A percentile compares a stretch with the other conserved stretches of the same genome.
Conservation (phyloP, 2,329 filamentous ascomycete genomes). For the Hymenoscyphus scutula region DNA sequence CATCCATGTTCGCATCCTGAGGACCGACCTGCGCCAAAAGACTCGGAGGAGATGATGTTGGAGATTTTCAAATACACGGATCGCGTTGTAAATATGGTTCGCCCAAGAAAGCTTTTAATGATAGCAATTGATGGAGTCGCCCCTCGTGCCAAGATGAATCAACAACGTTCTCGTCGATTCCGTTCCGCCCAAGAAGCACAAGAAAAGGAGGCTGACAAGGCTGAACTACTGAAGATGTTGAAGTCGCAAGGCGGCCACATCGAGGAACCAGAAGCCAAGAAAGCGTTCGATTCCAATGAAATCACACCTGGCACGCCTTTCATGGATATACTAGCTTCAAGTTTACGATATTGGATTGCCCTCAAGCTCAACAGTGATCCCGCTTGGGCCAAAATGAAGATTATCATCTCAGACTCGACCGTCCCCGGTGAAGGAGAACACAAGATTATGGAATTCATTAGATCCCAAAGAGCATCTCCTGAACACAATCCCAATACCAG, state of each 20-base stretch:
- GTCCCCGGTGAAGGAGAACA: constrained; percentile 98
- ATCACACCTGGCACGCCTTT: constrained; percentile 98
- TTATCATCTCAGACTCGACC: constrained; percentile 97
- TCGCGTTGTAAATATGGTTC: constrained; percentile 96
- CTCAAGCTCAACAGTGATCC: constrained; percentile 98
- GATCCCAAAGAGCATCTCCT: constrained; percentile 85
- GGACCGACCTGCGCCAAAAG: constrained; percentile 83
- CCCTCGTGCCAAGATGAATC: constrained; percentile 98
- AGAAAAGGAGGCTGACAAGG: constrained; percentile 89
- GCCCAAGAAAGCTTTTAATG: constrained; percentile 92
- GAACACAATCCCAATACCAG: constrained; percentile 95
- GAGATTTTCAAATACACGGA: constrained; percentile 99
- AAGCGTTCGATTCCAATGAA: constrained; percentile 83
- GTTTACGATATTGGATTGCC: constrained; percentile 92
- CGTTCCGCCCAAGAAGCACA: constrained; percentile 90
- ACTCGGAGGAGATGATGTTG: constrained; percentile 99
- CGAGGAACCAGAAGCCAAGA: constrained; percentile 67
- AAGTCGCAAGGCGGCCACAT: constrained; percentile 68
- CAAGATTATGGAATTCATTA: constrained; percentile 98
- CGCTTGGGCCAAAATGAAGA: constrained; percentile 91
- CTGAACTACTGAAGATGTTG: constrained; percentile 80
- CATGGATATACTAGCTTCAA: constrained; percentile 91
- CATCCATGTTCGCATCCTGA: constrained; percentile 98
- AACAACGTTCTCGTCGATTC: constrained; percentile 94
- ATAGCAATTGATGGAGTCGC: constrained; percentile 98